Evolutionary conservation across 2,329 filamentous ascomycete genomes (phyloP).

Genomic region (Neofusicoccum cordaticola): DNA sequence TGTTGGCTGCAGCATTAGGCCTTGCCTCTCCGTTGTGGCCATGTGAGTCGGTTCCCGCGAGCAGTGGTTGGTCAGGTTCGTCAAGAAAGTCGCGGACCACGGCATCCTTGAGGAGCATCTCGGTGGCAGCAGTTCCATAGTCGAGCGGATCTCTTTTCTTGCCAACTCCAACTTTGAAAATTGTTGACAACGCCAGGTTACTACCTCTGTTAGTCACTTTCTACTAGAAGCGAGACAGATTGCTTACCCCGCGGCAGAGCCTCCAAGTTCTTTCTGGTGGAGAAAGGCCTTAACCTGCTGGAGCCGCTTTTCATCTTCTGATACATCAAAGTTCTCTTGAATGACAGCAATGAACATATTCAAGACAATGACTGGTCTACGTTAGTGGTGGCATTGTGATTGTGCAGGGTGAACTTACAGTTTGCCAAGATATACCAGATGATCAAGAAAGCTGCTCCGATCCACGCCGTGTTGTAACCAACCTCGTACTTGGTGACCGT

Average conservation of each 20-base stretch:
- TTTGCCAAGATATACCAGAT: conserved; percentile 95
- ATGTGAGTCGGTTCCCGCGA: not conserved
- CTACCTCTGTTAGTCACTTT: too few relatives aligned
- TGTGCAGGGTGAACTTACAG: conserved; percentile 34
- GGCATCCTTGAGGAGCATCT: conserved; percentile 95
- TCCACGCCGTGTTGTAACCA: conserved; percentile 74
- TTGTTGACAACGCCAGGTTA: conserved; percentile 70
- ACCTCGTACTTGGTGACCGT: conserved; percentile 69
- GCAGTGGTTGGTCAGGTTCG: conserved; percentile 51
- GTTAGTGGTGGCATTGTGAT: conserved; percentile 18
- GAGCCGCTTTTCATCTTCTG: conserved; percentile 94
- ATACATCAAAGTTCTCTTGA: conserved; percentile 98
- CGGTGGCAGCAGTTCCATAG: conserved; percentile 85
- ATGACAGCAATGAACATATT: conserved; percentile 99
- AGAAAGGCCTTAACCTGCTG: conserved; percentile 96
- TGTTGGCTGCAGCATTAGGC: conserved; percentile 21
- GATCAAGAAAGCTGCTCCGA: conserved; percentile 85
- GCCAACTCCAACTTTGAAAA: conserved; percentile 59
- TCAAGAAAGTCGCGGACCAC: conserved; percentile 94
- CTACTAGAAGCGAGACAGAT: too few relatives aligned
- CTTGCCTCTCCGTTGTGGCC: conserved; percentile 1
- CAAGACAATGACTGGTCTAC: conserved; percentile 68
- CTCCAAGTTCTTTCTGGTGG: conserved; percentile 81
- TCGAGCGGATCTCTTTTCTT: conserved; percentile 78
- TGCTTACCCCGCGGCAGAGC: conserved; percentile 22